phyloP scores from a whole-genome alignment of 1,284 basidiomycete genomes.

The Pyrrhoderma noxium region DNA sequence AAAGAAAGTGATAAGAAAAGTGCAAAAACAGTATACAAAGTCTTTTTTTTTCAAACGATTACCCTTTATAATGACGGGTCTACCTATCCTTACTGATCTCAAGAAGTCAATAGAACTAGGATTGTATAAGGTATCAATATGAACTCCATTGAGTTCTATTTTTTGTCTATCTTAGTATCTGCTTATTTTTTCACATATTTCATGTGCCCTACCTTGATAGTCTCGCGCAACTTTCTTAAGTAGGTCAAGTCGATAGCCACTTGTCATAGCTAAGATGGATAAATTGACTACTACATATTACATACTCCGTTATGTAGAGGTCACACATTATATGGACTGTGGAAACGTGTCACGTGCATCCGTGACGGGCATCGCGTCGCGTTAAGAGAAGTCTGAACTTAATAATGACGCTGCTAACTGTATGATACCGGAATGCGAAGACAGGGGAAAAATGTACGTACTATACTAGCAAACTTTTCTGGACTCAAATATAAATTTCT shows the following conservation, averaged over 20 bases:
- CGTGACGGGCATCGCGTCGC: slow-evolving; percentile 9
- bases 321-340: background rate
- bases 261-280: too few relatives aligned
- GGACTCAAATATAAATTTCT: too few relatives aligned
- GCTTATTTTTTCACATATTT: background rate
- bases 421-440: slow-evolving; percentile 1
- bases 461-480: background rate
- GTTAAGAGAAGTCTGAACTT: background rate
- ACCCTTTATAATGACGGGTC: slow-evolving; percentile 77
- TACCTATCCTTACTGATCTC: slow-evolving; percentile 61
- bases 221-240: slow-evolving; percentile 20
- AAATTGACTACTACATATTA: too few relatives aligned
- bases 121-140: slow-evolving; percentile 43
- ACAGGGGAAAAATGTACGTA: slow-evolving; percentile 3
- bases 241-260: background rate
- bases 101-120: slow-evolving; percentile 68
- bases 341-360: slow-evolving; percentile 1
- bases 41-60: slow-evolving; percentile 1
- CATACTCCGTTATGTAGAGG: too few relatives aligned
- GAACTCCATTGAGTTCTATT: slow-evolving; percentile 59
- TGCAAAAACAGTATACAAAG: too few relatives aligned
- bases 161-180: background rate
- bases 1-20: too few relatives aligned
- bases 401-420: background rate
- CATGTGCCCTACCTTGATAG: slow-evolving; percentile 23